Percentiles rank a stretch among this genome's conserved stretches.
These are phyloP conservation scores for Bipolaris sorokiniana DNA, from an alignment of 2,329 filamentous ascomycete species.

Conservation along the genomic window DNA sequence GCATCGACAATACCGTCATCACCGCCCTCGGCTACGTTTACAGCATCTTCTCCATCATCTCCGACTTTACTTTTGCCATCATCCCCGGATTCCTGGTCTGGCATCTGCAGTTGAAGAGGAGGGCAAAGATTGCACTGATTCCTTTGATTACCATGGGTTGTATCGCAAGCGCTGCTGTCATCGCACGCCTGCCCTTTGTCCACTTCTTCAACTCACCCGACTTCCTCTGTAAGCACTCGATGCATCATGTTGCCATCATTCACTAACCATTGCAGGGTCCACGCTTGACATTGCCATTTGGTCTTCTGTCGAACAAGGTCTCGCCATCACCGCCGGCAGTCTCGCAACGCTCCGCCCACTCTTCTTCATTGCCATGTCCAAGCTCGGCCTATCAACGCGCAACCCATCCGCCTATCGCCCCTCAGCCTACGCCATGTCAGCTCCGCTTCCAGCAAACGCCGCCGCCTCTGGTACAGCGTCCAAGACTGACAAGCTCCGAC, in stretches of 20 bases:
- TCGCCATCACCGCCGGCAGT: conserved; percentile 46
- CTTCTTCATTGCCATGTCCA: conserved; percentile 33
- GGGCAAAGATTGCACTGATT: conserved; percentile 57
- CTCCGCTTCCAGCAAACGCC: conserved; percentile 18
- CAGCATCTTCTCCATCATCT: conserved; percentile 54
- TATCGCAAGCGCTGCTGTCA: conserved; percentile 48
- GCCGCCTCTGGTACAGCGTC: conserved; percentile 13
- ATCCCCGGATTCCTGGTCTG: conserved; percentile 60
- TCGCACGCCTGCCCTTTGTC: conserved; percentile 41
- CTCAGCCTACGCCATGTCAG: conserved; percentile 30
- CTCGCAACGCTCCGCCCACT: conserved; percentile 47
- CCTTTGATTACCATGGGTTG: conserved; percentile 59
- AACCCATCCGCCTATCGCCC: conserved; percentile 25
- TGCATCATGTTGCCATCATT: no score
- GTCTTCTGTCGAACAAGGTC: conserved; percentile 46
- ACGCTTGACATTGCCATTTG: conserved; percentile 48
- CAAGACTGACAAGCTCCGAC: conserved; percentile 24
- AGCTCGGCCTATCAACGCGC: conserved; percentile 34
- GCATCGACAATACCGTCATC: conserved; percentile 51
- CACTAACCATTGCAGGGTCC: conserved; percentile 27
- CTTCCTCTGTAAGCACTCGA: conserved; percentile 38
- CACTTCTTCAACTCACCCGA: conserved; percentile 37
- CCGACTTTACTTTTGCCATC: conserved; percentile 58
- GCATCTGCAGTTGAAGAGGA: conserved; percentile 57
- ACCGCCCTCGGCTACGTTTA: conserved; percentile 54